These are phyloP conservation scores for Rugonectria rugulosa DNA, from an alignment of 2,329 filamentous ascomycete genomes.

Conservation along the genomic window DNA sequence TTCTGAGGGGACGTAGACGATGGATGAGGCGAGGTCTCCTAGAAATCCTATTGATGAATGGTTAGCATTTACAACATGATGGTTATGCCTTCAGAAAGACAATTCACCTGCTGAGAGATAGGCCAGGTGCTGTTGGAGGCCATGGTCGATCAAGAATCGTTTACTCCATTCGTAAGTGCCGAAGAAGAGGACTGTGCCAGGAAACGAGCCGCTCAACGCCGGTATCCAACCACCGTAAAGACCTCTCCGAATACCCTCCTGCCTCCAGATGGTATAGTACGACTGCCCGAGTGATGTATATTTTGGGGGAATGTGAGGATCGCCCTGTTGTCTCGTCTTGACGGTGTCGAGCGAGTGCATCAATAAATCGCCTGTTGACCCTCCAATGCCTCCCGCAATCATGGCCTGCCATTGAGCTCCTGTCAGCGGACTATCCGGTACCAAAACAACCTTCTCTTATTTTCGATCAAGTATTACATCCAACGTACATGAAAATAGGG, in stretches of 20 bases:
- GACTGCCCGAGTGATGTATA: constrained; percentile 91
- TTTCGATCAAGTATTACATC: not conserved
- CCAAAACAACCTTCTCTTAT: constrained; percentile 2
- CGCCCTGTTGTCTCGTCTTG: constrained; percentile 96
- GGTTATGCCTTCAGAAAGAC: not conserved
- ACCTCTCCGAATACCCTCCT: constrained; percentile 86
- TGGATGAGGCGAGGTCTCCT: constrained; percentile 88
- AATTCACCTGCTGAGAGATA: constrained; percentile 83
- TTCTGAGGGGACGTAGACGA: constrained; percentile 96
- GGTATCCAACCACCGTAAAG: constrained; percentile 94
- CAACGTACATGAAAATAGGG: constrained; percentile 53
- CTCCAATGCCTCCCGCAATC: constrained; percentile 92
- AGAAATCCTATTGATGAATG: constrained; percentile 72
- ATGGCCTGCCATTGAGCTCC: constrained; percentile 70
- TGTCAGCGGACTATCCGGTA: constrained; percentile 28
- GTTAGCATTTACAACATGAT: constrained; percentile 6
- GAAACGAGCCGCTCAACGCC: constrained; percentile 90
- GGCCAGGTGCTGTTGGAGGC: constrained; percentile 81
- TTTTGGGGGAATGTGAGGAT: constrained; percentile 89
- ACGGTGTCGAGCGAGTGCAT: constrained; percentile 99
- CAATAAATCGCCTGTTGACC: constrained; percentile 92
- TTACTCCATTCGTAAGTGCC: constrained; percentile 97
- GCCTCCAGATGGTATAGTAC: constrained; percentile 90
- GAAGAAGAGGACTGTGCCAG: constrained; percentile 94
- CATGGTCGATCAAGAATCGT: constrained; percentile 82